Evolutionary conservation across 257 asterid genomes (phyloP), one percentile per base, ranked within the genome.

Genomic region (Solanum ahanhuiri): DNA sequence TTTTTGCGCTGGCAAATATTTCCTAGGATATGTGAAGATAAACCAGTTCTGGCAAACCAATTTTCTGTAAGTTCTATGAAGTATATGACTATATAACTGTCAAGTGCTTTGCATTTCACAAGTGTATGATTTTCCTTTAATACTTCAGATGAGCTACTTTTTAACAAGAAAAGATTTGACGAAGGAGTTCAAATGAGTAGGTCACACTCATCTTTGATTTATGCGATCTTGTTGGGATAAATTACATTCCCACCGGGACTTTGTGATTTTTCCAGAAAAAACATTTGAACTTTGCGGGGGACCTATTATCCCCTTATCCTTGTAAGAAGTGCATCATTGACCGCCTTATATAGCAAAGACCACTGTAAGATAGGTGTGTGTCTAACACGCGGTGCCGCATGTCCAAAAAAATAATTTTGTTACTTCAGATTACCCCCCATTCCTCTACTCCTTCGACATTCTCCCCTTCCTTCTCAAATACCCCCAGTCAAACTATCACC

Each of bases 1-100:
- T 97, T 97, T 89, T 86, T 93, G 92, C 96, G 98, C 30, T 94
- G 96, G 98, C 98, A 95, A 88, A 83, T 97, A 88, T 97, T 97
- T 91, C 99, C 98, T 72, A 93, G 97, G 89, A 86, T 88, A 86
- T 95, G 98, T 88, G 99, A 97, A 90, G 98, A 97, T 73, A 92
- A 91, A 90, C 98, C 99, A 83, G 92, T 97, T 88, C 71, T 94
- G 84, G 95, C 97, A 83, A 90, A 97, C 92, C 99, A 97, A 82
- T 97, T 97, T 91, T 97, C 99, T 83, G 99, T 97, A 94, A 93
- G 98, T 92, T 89, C 77, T 37, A 31, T 77, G 86, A 81, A 22
- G 64, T 64, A 34, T 85, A 34, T 85, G 87, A 66, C 25, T 77
- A 48, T 48, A 48, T 48, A 81, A 48, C 22, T 39, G 4, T 37